Conservation (phyloP, 140 eudicot species). For the Flaveria floridana region DNA sequence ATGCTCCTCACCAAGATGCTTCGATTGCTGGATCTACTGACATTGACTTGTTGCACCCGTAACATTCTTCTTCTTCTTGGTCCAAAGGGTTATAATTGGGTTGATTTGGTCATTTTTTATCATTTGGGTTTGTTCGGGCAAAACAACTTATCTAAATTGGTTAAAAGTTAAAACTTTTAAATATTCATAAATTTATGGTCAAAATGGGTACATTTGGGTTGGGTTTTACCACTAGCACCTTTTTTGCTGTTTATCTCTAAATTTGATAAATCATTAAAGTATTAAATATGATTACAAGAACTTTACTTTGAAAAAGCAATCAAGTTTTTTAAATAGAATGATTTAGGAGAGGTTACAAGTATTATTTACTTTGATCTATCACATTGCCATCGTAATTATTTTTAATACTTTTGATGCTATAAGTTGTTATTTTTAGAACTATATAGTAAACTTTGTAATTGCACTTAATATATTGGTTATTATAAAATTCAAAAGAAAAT, state of each 20-base stretch:
- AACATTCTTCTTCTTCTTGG: slow-evolving; percentile 26
- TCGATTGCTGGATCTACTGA: slow-evolving; percentile 70
- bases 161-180: neutral
- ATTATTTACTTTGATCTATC: neutral
- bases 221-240: neutral
- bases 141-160: slow-evolving; percentile 11
- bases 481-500: no score
- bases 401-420: neutral
- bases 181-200: neutral
- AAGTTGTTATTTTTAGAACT: neutral
- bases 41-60: slow-evolving; percentile 93
- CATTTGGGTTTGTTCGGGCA: slow-evolving; percentile 17
- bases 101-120: neutral
- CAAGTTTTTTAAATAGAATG: neutral
- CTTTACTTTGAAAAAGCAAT: neutral
- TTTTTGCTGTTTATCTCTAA: neutral
- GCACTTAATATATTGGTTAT: no score
- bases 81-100: neutral
- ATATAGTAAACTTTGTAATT: neutral
- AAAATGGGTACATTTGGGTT: neutral
- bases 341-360: neutral
- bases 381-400: neutral
- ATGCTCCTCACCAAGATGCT: slow-evolving; percentile 47
- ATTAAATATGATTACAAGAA: slow-evolving; percentile 1
- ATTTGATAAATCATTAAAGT: neutral